Evolutionary conservation across 1,284 basidiomycete species (phyloP), one percentile per base, ranked within the genome.

Genomic region (Rhizopogon parksii): DNA sequence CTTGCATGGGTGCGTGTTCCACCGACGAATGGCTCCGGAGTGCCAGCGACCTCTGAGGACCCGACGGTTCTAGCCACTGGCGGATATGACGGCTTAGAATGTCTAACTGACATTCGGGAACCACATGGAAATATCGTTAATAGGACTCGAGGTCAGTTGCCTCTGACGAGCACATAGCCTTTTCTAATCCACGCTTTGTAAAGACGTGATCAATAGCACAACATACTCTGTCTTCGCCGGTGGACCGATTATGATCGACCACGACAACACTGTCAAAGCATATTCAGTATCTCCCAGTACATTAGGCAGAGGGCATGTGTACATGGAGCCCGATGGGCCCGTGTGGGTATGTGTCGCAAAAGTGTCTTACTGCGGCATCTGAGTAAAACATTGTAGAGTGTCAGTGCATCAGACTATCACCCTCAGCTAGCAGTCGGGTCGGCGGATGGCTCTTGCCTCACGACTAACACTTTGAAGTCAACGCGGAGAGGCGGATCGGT

Each of bases 381-480:
- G 19, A 54, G 9, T 5, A n/a, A 36, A 49, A 45, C 4, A 14
- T 34, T 11, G 17, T 59, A 95, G 91, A 80, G 76, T 53, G 66
- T 95, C 12, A 71, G 75, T 46, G 75, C 82, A 0, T 95, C 91
- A 0, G 88, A 94, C 49, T 89, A 86, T 61, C 94, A 97, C 61
- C 83, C 91, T 5, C 88, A 92, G 62, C 67, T 95, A 8, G 88
- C 87, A 0, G 77, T 87, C 5, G 88, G 84, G 4, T 83, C 84
- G 2, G 81, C 89, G 1, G 93, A 97, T 67, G 95, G 95, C 0
- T 76, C 82, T 0, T 88, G 77, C 61, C 72, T 72, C 32, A 86
- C 85, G 0, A 89, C 87, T 4, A 88, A 89, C 56, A 73, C 80
- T 36, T 68, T 91, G 37, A 75, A 82, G 50, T 76, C 83, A 1